Conservation (phyloP, 768 basidiomycete genomes). For the Coprinopsis marcescibilis region DNA sequence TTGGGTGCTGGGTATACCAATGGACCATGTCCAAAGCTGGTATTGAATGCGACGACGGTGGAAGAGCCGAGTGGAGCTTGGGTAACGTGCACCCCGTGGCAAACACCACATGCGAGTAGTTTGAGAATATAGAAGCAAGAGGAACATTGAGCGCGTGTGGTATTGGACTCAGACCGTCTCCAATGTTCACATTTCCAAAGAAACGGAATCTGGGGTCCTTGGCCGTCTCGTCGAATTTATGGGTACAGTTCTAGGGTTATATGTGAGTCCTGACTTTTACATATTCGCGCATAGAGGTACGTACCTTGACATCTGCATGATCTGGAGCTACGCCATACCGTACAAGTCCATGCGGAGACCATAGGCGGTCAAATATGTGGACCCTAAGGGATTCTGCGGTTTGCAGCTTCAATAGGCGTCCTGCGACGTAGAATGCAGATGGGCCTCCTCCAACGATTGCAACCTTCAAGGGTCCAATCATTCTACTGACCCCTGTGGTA, state of each 20-base stretch:
- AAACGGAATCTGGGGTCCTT: slow-evolving; percentile 78
- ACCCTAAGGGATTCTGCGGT: slow-evolving; percentile 39
- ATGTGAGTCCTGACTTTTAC: background rate
- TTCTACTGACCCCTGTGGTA: background rate
- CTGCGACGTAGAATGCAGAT: slow-evolving; percentile 94
- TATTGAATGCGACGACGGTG: slow-evolving; percentile 44
- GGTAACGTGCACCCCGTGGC: slow-evolving; percentile 80
- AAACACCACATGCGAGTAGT: slow-evolving; percentile 85
- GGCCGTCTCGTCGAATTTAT: slow-evolving; percentile 86
- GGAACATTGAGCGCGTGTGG: slow-evolving; percentile 54
- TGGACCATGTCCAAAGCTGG: slow-evolving; percentile 84
- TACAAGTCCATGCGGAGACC: slow-evolving; percentile 92
- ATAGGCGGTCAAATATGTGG: slow-evolving; percentile 88
- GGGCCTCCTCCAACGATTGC: slow-evolving; percentile 94
- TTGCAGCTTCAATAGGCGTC: slow-evolving; percentile 64
- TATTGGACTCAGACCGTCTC: slow-evolving; percentile 31
- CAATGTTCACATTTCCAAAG: slow-evolving; percentile 85
- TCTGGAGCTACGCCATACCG: slow-evolving; percentile 97
- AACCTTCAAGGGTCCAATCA: slow-evolving; percentile 51
- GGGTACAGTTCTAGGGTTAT: slow-evolving; percentile 75
- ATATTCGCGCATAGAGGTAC: slow-evolving; percentile 10
- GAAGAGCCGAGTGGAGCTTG: slow-evolving; percentile 47
- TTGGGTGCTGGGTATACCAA: slow-evolving; percentile 95
- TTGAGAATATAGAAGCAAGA: slow-evolving; percentile 49
- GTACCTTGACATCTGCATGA: slow-evolving; percentile 95